A percentile compares a stretch with the other conserved stretches of the same genome.
Evolutionary conservation across 2,329 filamentous ascomycete species (phyloP).

Genomic region (Pseudogymnoascus sp.): DNA sequence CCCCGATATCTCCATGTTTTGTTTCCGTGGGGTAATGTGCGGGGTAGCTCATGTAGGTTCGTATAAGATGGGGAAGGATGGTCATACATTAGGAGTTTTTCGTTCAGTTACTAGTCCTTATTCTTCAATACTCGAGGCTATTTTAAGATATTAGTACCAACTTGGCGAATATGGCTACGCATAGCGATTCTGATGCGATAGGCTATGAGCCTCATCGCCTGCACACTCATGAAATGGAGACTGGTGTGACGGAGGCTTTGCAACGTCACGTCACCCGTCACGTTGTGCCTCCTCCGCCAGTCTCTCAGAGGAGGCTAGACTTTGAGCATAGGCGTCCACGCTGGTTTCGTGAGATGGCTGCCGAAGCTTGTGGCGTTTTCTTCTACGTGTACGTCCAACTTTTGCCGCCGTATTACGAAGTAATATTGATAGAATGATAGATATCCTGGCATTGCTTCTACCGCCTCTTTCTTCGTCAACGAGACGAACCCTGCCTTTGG

Average conservation of each 20-base stretch:
- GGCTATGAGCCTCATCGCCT: conserved; percentile 19
- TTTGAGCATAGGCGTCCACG: conserved; percentile 45
- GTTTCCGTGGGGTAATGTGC: too few species aligned
- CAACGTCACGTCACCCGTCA: conserved; percentile 41
- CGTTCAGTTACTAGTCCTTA: neutral
- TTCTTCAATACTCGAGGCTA: neutral
- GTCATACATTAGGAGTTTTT: too few species aligned
- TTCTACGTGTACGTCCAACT: conserved; percentile 37
- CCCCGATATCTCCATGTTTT: too few species aligned
- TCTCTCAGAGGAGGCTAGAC: conserved; percentile 44
- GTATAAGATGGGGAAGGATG: too few species aligned
- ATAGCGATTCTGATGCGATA: conserved; percentile 7
- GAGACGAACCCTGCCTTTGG: conserved; percentile 35
- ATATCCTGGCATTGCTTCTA: conserved; percentile 44
- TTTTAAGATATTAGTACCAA: neutral
- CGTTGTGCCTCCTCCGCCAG: conserved; percentile 40
- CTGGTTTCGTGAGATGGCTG: conserved; percentile 46
- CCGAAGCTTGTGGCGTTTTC: conserved; percentile 49
- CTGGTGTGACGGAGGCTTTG: conserved; percentile 45
- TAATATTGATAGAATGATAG: conserved; percentile 12
- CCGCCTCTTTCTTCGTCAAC: conserved; percentile 42
- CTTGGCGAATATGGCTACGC: neutral
- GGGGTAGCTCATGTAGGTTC: too few species aligned
- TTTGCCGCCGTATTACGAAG: neutral
- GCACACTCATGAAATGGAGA: conserved; percentile 32